Evolutionary conservation across 78 protist genomes (phyloP), one percentile per base, ranked within the genome.

Genomic region (Andalucia godoyi): DNA sequence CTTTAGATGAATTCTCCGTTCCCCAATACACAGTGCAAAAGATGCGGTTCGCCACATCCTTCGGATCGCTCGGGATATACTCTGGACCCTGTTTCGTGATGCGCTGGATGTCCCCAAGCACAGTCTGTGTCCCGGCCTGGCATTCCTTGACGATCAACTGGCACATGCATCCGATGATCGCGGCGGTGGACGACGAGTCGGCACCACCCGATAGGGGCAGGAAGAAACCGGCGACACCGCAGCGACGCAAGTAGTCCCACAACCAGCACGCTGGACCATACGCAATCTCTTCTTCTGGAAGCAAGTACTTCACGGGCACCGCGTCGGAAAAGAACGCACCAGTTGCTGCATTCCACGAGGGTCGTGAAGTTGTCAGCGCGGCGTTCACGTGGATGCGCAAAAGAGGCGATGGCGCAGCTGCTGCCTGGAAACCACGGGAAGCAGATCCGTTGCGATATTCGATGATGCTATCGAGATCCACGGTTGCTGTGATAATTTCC

Each of bases 221-320:
- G 30, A 81, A 84, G 72, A 45, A 88, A 29, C 94, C 94, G 21
- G 47, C 25, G 23, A 64, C 10, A 21, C 89, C 83, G 3, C 77
- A 66, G 52, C 95, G 77, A 18, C 94, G 74, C 32, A 88, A 72
- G 64, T 88, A 88, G 61, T 88, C 94, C 94, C 94, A 88, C 30
- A 88, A 57, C 93, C 93, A 81, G 66, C 83, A 79, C 6, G 88
- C 88, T 10, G 85, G 90, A n/a, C 85, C 82, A 27, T 46, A 57
- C 5, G 70, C 76, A 57, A 81, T 71, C 73, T 81, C 87, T 17
- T 74, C 87, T 10, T 57, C 41, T 12, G 80, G 80, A 9, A 50
- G 3, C n/a, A n/a, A n/a, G n/a, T n/a, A n/a, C n/a, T n/a, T n/a
- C n/a, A n/a, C n/a, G n/a, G n/a, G n/a, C n/a, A n/a, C n/a, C n/a